A percentile compares a stretch with the other conserved stretches of the same genome.
Evolutionary conservation across 805 yeast genomes (phyloP).

Genomic region (Phaffomyces antillensis): DNA sequence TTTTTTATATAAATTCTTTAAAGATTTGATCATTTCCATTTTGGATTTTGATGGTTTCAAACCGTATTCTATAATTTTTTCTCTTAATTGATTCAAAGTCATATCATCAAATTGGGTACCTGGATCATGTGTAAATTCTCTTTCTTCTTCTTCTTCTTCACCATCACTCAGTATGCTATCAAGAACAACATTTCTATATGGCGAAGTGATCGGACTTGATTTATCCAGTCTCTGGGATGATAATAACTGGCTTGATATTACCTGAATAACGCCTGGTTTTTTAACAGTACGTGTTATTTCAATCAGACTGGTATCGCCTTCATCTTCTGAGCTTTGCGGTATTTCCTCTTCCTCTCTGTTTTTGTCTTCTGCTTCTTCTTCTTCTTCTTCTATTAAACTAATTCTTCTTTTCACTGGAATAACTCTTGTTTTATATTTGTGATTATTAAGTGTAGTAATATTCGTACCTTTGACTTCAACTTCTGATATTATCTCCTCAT

Average conservation of each 20-base stretch:
- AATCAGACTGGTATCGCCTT: constrained; percentile 19
- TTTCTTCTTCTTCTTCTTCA: constrained; percentile 8
- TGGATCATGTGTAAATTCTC: neutral
- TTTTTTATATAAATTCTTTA: constrained; percentile 9
- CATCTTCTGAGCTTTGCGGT: constrained; percentile 19
- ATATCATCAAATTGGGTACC: constrained; percentile 9
- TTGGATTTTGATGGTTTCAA: constrained; percentile 19
- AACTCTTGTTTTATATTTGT: constrained; percentile 3
- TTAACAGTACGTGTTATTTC: constrained; percentile 22
- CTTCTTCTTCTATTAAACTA: constrained; percentile 2
- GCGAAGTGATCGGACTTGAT: constrained; percentile 10
- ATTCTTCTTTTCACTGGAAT: constrained; percentile 12
- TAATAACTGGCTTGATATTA: constrained; percentile 14
- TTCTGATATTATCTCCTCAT: constrained; percentile 9
- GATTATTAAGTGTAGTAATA: neutral
- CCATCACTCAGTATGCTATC: constrained; percentile 2
- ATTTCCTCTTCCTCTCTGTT: constrained; percentile 10
- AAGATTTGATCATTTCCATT: constrained; percentile 15
- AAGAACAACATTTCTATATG: neutral
- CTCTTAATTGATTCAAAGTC: constrained; percentile 17
- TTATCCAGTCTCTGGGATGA: neutral
- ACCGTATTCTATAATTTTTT: constrained; percentile 19
- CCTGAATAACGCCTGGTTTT: constrained; percentile 16
- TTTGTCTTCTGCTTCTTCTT: too few relatives aligned
- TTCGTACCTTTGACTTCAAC: constrained; percentile 12